phyloP scores from a whole-genome alignment of 164 flowering plant genomes.

The Tetracentron sinense region DNA sequence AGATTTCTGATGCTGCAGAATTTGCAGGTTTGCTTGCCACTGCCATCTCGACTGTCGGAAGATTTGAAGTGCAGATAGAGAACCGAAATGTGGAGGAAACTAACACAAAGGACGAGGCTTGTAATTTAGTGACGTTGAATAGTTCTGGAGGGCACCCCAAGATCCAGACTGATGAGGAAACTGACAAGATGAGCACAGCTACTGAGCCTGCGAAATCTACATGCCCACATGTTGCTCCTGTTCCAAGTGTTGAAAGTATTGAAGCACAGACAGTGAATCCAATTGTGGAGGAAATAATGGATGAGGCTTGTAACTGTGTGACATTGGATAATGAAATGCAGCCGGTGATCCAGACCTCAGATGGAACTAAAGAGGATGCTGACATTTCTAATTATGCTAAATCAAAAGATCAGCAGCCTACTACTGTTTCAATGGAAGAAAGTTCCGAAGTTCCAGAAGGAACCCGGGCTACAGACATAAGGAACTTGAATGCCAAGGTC shows the following conservation, averaged over 20 bases:
- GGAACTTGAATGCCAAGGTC: background rate
- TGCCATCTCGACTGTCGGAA: background rate
- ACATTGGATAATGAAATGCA: slow-evolving; percentile 5
- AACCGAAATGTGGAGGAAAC: background rate
- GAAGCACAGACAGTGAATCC: background rate
- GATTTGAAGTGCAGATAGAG: background rate
- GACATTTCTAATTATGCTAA: too few relatives aligned
- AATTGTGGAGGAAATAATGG: background rate
- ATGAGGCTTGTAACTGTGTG: slow-evolving; percentile 1
- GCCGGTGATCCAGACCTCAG: slow-evolving; percentile 9
- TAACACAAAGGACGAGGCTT: slow-evolving; percentile 1
- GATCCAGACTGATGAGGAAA: slow-evolving; percentile 5
- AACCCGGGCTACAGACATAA: slow-evolving; percentile 1
- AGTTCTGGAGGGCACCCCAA: slow-evolving; percentile 13
- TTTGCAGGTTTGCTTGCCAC: background rate
- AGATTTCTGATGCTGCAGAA: slow-evolving; percentile 3
- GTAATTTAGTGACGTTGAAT: background rate
- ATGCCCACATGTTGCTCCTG: too few relatives aligned
- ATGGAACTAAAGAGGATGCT: slow-evolving; percentile 5
- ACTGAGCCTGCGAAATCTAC: too few relatives aligned
- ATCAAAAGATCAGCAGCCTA: too few relatives aligned
- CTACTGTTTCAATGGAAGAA: slow-evolving; percentile 11
- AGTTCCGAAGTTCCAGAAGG: slow-evolving; percentile 14
- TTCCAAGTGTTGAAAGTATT: background rate
- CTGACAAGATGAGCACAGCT: too few relatives aligned